Percentiles rank a stretch among this genome's conserved stretches.
Evolutionary conservation across 768 basidiomycete species (phyloP).

Genomic region (Hericium rajendrae): DNA sequence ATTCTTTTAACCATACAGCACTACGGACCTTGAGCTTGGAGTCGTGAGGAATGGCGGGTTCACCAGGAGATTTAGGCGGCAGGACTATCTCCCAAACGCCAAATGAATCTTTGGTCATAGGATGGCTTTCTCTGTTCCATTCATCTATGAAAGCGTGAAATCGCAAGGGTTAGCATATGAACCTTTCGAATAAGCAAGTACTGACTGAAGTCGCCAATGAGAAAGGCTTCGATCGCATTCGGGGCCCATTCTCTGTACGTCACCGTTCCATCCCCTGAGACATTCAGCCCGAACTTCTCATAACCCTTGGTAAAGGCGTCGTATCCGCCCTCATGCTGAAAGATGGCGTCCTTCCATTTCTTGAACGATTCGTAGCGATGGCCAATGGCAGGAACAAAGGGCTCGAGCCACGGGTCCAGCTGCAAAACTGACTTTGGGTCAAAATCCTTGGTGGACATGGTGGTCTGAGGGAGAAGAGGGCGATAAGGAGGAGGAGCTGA

Average conservation of each 20-base stretch:
- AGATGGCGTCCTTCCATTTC: constrained; percentile 69
- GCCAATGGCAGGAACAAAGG: constrained; percentile 59
- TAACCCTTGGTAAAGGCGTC: constrained; percentile 76
- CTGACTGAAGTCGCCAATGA: constrained; percentile 97
- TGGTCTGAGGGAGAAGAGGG: background rate
- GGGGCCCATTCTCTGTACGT: constrained; percentile 96
- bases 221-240: constrained; percentile 66
- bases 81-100: constrained; percentile 86
- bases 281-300: constrained; percentile 69
- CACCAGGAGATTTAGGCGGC: constrained; percentile 55
- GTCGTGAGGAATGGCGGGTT: constrained; percentile 85
- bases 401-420: constrained; percentile 66
- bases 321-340: constrained; percentile 74
- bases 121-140: constrained; percentile 81
- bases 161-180: background rate
- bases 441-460: constrained; percentile 26
- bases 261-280: constrained; percentile 56
- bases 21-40: constrained; percentile 74
- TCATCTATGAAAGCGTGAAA: constrained; percentile 41
- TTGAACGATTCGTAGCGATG: constrained; percentile 59
- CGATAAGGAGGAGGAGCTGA: background rate
- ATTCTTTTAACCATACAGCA: background rate
- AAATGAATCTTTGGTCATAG: constrained; percentile 75
- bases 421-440: constrained; percentile 48
- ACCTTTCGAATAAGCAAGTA: constrained; percentile 13